These are phyloP conservation scores for Nitzschia inconspicua DNA, from an alignment of 108 stramenopile species.

Conservation along the genomic window DNA sequence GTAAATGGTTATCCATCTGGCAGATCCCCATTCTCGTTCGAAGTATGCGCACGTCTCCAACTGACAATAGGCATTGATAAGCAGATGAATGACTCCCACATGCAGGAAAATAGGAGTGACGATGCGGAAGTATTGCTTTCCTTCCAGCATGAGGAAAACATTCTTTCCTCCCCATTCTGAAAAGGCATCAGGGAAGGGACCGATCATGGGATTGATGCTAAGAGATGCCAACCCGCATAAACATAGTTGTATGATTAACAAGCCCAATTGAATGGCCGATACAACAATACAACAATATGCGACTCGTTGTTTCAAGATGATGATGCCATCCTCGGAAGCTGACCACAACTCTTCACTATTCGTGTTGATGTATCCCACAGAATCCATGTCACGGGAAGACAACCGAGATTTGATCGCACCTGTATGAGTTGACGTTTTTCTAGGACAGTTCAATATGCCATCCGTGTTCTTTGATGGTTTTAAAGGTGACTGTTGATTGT, in stretches of 20 bases:
- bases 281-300: constrained; percentile 34
- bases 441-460: too few species aligned
- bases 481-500: too few species aligned
- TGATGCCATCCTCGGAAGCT: too few species aligned
- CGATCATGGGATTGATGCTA: constrained; percentile 55
- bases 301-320: constrained; percentile 22
- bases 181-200: constrained; percentile 72
- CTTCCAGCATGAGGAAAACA: constrained; percentile 40
- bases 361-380: constrained; percentile 17
- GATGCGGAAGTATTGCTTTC: constrained; percentile 41
- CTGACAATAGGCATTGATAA: constrained; percentile 50
- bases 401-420: not conserved
- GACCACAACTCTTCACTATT: too few species aligned
- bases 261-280: constrained; percentile 30
- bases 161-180: constrained; percentile 74
- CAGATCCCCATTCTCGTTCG: constrained; percentile 65
- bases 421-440: too few species aligned
- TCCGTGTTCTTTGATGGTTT: too few species aligned
- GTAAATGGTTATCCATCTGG: constrained; percentile 32
- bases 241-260: constrained; percentile 34
- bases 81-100: constrained; percentile 54
- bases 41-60: constrained; percentile 49
- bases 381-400: not conserved
- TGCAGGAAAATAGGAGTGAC: constrained; percentile 53
- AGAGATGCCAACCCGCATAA: constrained; percentile 53